Percentiles rank a stretch among this genome's conserved stretches.
These are phyloP conservation scores for Plasmodium relictum DNA, from an alignment of 169 alveolate genomes.

Conservation along the genomic window DNA sequence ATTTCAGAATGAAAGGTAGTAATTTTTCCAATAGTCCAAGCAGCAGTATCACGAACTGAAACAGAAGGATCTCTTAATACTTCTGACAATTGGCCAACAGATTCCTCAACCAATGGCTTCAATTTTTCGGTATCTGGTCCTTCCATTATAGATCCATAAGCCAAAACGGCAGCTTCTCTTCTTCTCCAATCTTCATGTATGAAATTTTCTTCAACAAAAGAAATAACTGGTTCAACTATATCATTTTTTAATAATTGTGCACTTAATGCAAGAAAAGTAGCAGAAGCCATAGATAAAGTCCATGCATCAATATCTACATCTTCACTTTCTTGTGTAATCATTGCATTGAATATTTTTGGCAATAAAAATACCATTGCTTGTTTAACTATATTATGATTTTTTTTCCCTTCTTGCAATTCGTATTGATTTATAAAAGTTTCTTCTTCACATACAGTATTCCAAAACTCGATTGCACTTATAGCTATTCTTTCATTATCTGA, in stretches of 20 bases:
- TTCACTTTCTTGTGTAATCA: conserved; percentile 89
- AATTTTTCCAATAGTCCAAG: conserved; percentile 94
- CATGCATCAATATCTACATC: conserved; percentile 92
- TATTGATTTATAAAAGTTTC: conserved; percentile 82
- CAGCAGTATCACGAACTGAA: conserved; percentile 95
- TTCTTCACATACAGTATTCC: conserved; percentile 92
- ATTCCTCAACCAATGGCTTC: conserved; percentile 89
- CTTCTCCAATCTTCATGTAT: conserved; percentile 90
- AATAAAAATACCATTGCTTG: conserved; percentile 88
- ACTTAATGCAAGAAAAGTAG: conserved; percentile 91
- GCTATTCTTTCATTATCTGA: conserved; percentile 88
- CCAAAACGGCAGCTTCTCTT: conserved; percentile 95
- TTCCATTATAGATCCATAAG: conserved; percentile 93
- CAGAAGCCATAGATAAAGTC: conserved; percentile 96
- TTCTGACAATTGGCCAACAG: conserved; percentile 89
- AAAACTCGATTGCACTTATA: conserved; percentile 91
- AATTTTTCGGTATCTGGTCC: conserved; percentile 93
- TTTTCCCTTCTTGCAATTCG: conserved; percentile 77
- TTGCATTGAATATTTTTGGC: conserved; percentile 89
- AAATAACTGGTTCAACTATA: conserved; percentile 90
- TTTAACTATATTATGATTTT: conserved; percentile 83
- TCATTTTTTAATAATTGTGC: conserved; percentile 93
- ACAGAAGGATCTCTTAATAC: conserved; percentile 91
- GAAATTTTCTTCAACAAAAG: conserved; percentile 91
- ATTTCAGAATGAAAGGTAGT: conserved; percentile 91